Percentiles rank a stretch among this genome's conserved stretches.
Evolutionary conservation across 805 yeast species (phyloP).

Genomic region (Vanderwaltozyma polyspora): DNA sequence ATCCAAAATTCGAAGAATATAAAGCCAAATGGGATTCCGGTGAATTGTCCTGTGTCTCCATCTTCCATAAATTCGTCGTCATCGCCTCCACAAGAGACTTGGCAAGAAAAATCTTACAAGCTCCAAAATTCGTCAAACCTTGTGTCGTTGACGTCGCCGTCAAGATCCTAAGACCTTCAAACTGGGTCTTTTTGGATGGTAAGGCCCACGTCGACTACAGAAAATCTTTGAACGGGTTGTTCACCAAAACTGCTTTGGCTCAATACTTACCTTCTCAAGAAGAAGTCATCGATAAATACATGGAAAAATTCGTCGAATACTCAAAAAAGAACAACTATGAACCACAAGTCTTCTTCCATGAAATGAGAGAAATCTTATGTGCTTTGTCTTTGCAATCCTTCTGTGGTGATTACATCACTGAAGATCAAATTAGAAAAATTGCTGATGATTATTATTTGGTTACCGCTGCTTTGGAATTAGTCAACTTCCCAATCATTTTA

Average conservation of each 20-base stretch:
- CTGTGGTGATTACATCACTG: slow-evolving; percentile 91
- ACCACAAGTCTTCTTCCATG: slow-evolving; percentile 75
- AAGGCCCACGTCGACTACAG: slow-evolving; percentile 92
- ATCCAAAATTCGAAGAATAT: slow-evolving; percentile 93
- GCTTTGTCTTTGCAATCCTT: slow-evolving; percentile 87
- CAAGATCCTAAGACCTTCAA: slow-evolving; percentile 85
- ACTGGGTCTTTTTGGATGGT: slow-evolving; percentile 97
- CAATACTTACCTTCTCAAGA: slow-evolving; percentile 80
- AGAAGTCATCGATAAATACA: slow-evolving; percentile 69
- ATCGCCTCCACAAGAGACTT: slow-evolving; percentile 83
- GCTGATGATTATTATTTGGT: slow-evolving; percentile 88
- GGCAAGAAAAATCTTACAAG: slow-evolving; percentile 73
- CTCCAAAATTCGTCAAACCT: slow-evolving; percentile 86
- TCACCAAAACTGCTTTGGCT: slow-evolving; percentile 73
- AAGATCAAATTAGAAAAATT: slow-evolving; percentile 74
- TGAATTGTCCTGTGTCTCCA: slow-evolving; percentile 89
- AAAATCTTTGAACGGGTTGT: slow-evolving; percentile 78
- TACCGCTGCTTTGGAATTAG: slow-evolving; percentile 94
- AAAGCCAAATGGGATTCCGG: slow-evolving; percentile 91
- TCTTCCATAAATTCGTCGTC: slow-evolving; percentile 94
- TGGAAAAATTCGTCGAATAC: slow-evolving; percentile 49
- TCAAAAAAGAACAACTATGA: slow-evolving; percentile 41
- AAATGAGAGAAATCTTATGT: slow-evolving; percentile 91
- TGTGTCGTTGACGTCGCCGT: slow-evolving; percentile 97
- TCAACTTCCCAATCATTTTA: slow-evolving; percentile 91